Percentiles rank a stretch among this genome's conserved stretches.
Evolutionary conservation across 768 basidiomycete genomes (phyloP).

Genomic region (Xerocomellus intermedius): DNA sequence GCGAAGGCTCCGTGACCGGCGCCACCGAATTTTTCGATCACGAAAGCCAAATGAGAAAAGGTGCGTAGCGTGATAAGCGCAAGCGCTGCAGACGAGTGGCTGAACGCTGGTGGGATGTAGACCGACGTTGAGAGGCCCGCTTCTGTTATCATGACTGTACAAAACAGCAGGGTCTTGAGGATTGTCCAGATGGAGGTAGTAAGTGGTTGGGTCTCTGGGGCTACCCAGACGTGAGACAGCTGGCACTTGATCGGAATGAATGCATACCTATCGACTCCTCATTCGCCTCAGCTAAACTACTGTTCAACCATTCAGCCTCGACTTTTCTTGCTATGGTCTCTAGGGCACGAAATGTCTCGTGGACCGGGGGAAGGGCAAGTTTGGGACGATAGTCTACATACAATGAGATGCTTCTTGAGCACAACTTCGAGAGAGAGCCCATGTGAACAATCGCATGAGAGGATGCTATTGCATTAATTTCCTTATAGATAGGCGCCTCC

Average conservation of each 20-base stretch:
- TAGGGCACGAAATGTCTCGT: constrained; percentile 28
- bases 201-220: constrained; percentile 43
- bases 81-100: constrained; percentile 43
- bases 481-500: constrained; percentile 35
- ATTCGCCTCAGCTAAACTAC: constrained; percentile 29
- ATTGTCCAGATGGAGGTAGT: constrained; percentile 59
- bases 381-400: constrained; percentile 36
- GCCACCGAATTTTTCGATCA: constrained; percentile 80
- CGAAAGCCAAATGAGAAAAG: constrained; percentile 68
- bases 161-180: constrained; percentile 77
- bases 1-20: constrained; percentile 53
- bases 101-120: constrained; percentile 45
- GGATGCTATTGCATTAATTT: constrained; percentile 33
- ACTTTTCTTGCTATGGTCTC: constrained; percentile 40
- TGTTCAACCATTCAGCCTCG: constrained; percentile 49
- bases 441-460: constrained; percentile 39
- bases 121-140: constrained; percentile 54
- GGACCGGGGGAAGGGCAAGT: constrained; percentile 27
- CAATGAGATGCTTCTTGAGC: constrained; percentile 32
- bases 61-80: constrained; percentile 54
- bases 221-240: constrained; percentile 29
- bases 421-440: constrained; percentile 41
- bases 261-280: constrained; percentile 32
- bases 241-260: constrained; percentile 24
- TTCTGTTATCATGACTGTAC: constrained; percentile 66